Evolutionary conservation across 1,139 yeast species (phyloP).

Genomic region (Meyerozyma carpophila): DNA sequence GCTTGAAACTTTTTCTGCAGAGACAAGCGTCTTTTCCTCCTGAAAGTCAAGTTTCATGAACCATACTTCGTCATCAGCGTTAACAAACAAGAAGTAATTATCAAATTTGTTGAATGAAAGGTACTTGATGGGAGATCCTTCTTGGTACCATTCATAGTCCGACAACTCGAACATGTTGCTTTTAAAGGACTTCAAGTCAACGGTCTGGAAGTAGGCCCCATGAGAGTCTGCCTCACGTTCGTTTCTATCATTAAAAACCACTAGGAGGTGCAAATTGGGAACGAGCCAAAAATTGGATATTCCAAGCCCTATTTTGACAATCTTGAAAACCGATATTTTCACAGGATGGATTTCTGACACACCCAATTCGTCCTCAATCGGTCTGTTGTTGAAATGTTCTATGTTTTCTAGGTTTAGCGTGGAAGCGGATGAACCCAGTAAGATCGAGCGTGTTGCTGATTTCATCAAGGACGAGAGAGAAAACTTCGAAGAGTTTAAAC

Average conservation of each 20-base stretch:
- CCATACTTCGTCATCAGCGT: conserved; percentile 27
- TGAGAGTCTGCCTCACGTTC: conserved; percentile 7
- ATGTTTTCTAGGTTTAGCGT: conserved; percentile 29
- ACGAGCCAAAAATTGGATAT: conserved; percentile 32
- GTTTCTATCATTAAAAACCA: conserved; percentile 24
- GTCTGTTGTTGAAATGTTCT: conserved; percentile 29
- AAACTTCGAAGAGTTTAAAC: conserved; percentile 21
- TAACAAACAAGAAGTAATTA: conserved; percentile 28
- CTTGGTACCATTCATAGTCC: conserved; percentile 27
- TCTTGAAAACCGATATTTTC: conserved; percentile 26
- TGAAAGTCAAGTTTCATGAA: conserved; percentile 14
- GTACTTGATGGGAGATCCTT: conserved; percentile 14
- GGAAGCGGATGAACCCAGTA: conserved; percentile 19
- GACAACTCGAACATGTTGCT: conserved; percentile 24
- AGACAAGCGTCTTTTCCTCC: neutral
- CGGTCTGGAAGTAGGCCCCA: conserved; percentile 24
- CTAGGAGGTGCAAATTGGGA: conserved; percentile 34
- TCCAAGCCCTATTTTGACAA: conserved; percentile 33
- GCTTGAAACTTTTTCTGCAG: neutral
- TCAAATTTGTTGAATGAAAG: conserved; percentile 21
- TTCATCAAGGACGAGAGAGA: conserved; percentile 26
- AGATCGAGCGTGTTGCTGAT: conserved; percentile 31
- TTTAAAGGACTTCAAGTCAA: conserved; percentile 29
- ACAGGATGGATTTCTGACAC: conserved; percentile 23
- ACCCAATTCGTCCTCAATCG: conserved; percentile 27